A percentile compares a stretch with the other conserved stretches of the same genome.
These are phyloP conservation scores for Galeopsis tetrahit DNA, from an alignment of 257 asterid species.

Conservation along the genomic window DNA sequence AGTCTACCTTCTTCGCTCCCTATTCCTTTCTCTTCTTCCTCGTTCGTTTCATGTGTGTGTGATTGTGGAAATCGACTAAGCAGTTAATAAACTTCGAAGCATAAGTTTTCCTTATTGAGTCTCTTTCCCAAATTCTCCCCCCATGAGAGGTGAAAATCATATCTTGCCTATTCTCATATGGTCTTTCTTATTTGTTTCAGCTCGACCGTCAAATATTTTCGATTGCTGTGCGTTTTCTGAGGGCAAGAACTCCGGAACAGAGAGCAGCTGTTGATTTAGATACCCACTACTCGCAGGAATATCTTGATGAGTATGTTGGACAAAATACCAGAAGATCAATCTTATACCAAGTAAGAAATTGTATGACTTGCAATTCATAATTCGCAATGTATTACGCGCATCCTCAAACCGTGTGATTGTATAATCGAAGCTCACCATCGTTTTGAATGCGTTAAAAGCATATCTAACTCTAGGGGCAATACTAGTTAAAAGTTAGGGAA, in stretches of 20 bases:
- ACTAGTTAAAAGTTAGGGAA: no score
- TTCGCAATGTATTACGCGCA: not conserved
- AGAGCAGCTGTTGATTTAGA: conserved; percentile 99
- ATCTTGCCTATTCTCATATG: not conserved
- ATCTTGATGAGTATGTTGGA: conserved; percentile 86
- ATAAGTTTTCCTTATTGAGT: no score
- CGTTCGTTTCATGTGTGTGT: no score
- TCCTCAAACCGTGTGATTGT: not conserved
- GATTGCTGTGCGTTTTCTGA: conserved; percentile 75
- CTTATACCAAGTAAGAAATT: conserved; percentile 74
- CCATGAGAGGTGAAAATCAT: not conserved
- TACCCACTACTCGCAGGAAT: conserved; percentile 97
- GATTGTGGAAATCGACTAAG: no score
- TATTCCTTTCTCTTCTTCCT: not conserved
- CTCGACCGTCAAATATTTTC: conserved; percentile 75
- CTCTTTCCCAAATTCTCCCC: no score
- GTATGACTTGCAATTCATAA: conserved; percentile 22
- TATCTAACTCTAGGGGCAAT: not conserved
- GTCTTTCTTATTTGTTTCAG: conserved; percentile 47
- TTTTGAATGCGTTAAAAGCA: not conserved
- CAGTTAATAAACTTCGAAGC: not conserved
- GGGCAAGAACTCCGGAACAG: conserved; percentile 57
- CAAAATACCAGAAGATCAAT: conserved; percentile 75
- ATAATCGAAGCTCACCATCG: not conserved
- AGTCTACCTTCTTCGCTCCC: no score